Percentiles rank a stretch among this genome's conserved stretches.
These are phyloP conservation scores for Cladosporium cucumerinum DNA, from an alignment of 2,329 filamentous ascomycete genomes.

Conservation along the genomic window DNA sequence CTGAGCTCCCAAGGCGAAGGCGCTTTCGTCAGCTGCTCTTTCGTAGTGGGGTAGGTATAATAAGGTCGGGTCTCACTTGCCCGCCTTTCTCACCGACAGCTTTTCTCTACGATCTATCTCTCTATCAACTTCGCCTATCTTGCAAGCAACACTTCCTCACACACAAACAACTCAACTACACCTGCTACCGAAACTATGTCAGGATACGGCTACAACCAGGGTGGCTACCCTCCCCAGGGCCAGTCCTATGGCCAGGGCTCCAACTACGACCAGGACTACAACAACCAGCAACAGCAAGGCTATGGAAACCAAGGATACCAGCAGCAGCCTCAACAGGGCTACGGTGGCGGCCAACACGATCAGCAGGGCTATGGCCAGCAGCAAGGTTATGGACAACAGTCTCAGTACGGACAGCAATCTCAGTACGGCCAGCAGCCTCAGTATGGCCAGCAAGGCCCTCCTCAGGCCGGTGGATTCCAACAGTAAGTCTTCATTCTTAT, in stretches of 20 bases:
- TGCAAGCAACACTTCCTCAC: neutral
- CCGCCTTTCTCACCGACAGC: conserved; percentile 11
- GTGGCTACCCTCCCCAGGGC: conserved; percentile 19
- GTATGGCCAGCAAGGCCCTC: conserved; percentile 20
- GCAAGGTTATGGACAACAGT: conserved; percentile 16
- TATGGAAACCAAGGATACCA: conserved; percentile 22
- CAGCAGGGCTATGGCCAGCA: conserved; percentile 22
- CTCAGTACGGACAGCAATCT: conserved; percentile 17
- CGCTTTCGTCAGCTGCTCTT: conserved; percentile 13
- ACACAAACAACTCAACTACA: neutral
- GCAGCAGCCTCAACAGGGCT: conserved; percentile 23
- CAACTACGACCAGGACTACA: conserved; percentile 25
- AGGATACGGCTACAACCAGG: conserved; percentile 43
- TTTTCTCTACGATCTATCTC: neutral
- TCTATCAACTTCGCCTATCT: neutral
- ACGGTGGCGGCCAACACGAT: conserved; percentile 7
- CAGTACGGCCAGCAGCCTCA: conserved; percentile 25
- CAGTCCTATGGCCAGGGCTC: conserved; percentile 24
- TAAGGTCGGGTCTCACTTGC: conserved; percentile 3
- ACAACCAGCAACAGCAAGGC: conserved; percentile 8
- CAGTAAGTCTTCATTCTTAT: neutral
- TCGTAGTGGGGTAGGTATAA: neutral
- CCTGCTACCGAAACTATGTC: conserved; percentile 41
- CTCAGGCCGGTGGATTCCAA: conserved; percentile 30
- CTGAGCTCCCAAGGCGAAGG: conserved; percentile 8